Base-by-base conservation (phyloP, 1,284 basidiomycete species). In the Naganishia cerealis region DNA sequence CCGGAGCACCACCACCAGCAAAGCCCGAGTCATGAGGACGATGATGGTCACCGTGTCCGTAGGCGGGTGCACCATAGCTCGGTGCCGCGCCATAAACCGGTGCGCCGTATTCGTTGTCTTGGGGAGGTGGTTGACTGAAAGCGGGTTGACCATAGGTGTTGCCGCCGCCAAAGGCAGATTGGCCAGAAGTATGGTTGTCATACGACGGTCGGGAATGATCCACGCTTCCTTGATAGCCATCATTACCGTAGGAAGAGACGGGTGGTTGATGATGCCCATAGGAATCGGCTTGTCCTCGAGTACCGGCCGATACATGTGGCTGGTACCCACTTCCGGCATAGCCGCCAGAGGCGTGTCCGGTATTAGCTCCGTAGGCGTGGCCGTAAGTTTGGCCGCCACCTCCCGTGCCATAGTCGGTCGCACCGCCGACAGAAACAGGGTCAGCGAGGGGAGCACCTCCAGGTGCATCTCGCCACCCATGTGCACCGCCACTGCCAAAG, bases 401-500 rank as follows among this genome's bases (percentile, higher is more conserved):
- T 16, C 58, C 58, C 7, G 61, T 63, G 8, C 52, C 57, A 36
- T 66, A 54, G 36, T 67, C 69, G 42, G 36, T 42, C 21, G 46
- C 58, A 24, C 39, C 43, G 46, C 57, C 68, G 24, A 33, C 43
- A 54, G n/a, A 52, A 36, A 61, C 57, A 15, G 43, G 56, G 24
- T 54, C n/a, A 2, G 54, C 52, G 12, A 71, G 70, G 5, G 68
- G 67, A 10, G 65, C 39, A 29, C 57, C 70, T 21, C 63, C 55
- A 18, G 65, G 66, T 16, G 48, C 71, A 52, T 73, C 78, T 39
- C 80, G 72, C 80, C 80, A 81, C 2, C 76, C 76, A 56, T 79
- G 71, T 2, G 69, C 68, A 36, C 80, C 80, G 29, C 79, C 78
- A n/a, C 68, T 70, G 13, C 80, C 80, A 58, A 81, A 81, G 36